Base-by-base conservation (phyloP, 208 protist species). In the Trypanosoma cruzi region DNA sequence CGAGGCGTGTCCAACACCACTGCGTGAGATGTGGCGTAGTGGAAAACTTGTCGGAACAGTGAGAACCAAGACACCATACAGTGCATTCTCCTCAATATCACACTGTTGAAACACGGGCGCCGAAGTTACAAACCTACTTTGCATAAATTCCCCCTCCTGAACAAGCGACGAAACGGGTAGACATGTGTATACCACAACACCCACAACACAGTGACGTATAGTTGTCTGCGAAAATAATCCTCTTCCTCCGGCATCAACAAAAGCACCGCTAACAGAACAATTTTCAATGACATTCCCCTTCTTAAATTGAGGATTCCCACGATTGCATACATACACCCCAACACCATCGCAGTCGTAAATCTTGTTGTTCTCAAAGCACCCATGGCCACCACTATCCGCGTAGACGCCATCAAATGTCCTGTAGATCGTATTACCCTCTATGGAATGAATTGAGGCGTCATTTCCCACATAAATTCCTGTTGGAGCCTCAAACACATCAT, bases 1-100 rank as follows among this genome's bases (percentile, higher is more conserved):
- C 67, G 62, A n/a, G 31, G 29, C 60, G 28, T 32, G 16, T 31
- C 22, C 24, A 31, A 74, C 64, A 16, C 59, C 69, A 14, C 64
- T 70, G 18, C 3, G 18, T 22, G 49, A 42, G 13, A 13, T 5
- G 6, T 50, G 22, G n/a, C 90, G 81, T 32, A 96, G 58, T 0
- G 81, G 70, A 49, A 48, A 81, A 28, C 80, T 84, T 26, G 52
- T 80, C 37, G 82, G 69, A 54, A 89, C 85, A 63, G 76, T 86
- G 11, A 92, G 65, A 16, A 94, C 72, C 54, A 96, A 62, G 56
- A 94, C 80, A 20, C 91, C 91, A 73, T 96, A 86, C 34, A 81
- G 53, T 31, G 86, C 74, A 71, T 96, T 86, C 42, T 90, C 79
- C 42, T 89, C 84, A 65, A 96, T 91, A 11, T 63, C 61, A 72